Evolutionary conservation across 2,329 filamentous ascomycete genomes (phyloP), one percentile per base, ranked within the genome.

Genomic region (Coleophoma eucalyptorum): DNA sequence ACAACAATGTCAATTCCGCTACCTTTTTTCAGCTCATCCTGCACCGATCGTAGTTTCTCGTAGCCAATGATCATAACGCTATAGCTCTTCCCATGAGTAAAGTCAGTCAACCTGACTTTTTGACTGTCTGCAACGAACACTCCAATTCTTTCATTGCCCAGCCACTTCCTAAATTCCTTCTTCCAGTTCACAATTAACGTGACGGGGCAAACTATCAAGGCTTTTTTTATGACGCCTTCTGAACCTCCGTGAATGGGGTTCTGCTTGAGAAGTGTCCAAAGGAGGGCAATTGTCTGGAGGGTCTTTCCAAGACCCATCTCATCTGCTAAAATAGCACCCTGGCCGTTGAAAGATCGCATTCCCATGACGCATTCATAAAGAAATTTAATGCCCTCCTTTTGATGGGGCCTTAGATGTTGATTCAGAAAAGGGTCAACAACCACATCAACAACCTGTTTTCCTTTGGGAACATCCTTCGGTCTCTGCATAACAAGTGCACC

Each of bases 1-100:
- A 99, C 92, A 62, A 99, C 96, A 61, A 97, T 86, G 61, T 89
- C 86, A 45, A 90, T 80, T 1, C 80, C 79, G 49, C 71, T 67
- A 6, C 80, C 81, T 60, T 81, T 81, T 55, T 81, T 78, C 42
- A 89, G 67, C 47, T 86, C 82, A 46, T 84, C 82, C 55, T 86
- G 80, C 1, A 89, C 79, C 4, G 75, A 77, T 44, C 83, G 76
- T 31, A 89, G 69, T 66, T 85, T 86, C 65, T 89, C 86, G 60
- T 89, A 89, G 1, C 86, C 86, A 51, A 89, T 81, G 56, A 89
- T 85, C 83, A 89, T 84, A 20, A 89, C 75, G 57, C 78, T 85
- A 62, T 88, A 89, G 20, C 77, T 76, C 60, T 76, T 84, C 31
- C 85, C 84, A 67, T 74, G 81, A 1, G 85, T 89, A 62, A 89